Base-by-base conservation (phyloP, 2,329 filamentous ascomycete genomes). In the Dothideomycetes sp. region DNA sequence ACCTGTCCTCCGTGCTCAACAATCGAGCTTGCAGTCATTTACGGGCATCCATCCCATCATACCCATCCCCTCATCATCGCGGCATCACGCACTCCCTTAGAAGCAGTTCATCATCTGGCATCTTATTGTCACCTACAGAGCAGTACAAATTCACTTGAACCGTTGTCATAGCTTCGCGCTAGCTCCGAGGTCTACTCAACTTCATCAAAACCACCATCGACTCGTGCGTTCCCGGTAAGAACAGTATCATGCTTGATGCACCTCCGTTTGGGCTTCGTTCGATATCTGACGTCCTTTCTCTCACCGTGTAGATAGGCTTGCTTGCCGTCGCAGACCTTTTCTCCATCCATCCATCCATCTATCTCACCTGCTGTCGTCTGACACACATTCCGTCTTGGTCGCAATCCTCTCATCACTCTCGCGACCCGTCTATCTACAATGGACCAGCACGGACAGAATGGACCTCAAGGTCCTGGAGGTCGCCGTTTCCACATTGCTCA, bases 401-500 rank as follows among this genome's bases (percentile, higher is more conserved):
- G 13, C 24, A 32, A 22, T 12, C 22, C 33, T 36, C 17, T 33
- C 37, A 40, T 16, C 28, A n/a, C n/a, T n/a, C 19, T 15, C 22
- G 19, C 24, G 28, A 40, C 22, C 35, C n/a, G n/a, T n/a, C n/a
- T 11, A 20, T 11, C 37, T 15, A 47, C 40, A 45, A 68, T 68
- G 65, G 64, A 68, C 53, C 65, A 66, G 53, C 63, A 80, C 64
- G 63, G 64, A 45, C 68, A 71, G 61, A 58, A 54, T 43, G 62
- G 60, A 47, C 63, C 64, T 33, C 63, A 65, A 57, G 87, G 86
- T 54, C 84, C 85, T 57, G 68, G 81, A 61, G 87, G 87, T 59
- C 87, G 89, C 61, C 82, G 88, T 63, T 78, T 96, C 63, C 88
- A 96, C 70, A 95, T 96, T 67, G 89, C 89, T 58, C 89, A 96